Evolutionary conservation across 305 asterid genomes (phyloP), one percentile per base, ranked within the genome.

Genomic region (Euphrasia arctica): DNA sequence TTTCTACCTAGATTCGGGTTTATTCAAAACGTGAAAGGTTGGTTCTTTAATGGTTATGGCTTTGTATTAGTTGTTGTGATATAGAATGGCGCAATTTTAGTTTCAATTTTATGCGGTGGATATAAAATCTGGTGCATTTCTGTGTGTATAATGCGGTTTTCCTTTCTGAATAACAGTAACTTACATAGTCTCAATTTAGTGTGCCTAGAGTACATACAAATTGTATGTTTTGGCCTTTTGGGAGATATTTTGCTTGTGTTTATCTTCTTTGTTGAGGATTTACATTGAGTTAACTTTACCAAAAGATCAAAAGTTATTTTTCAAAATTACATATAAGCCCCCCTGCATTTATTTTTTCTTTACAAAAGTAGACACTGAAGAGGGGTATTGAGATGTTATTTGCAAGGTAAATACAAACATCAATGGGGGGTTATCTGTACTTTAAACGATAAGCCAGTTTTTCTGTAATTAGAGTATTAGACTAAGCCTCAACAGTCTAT

Each of bases 61-160:
- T 56, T 22, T 48, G 25, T 34, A 57, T 13, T 48, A 48, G 39
- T 49, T 58, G 48, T 39, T 50, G 50, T 52, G 54, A 51, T 29
- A 60, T 64, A 56, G 31, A 66, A 58, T 12, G 28, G 54, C 28
- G 4, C 12, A 54, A 28, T 49, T 58, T 64, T 18, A 28, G 49
- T 70, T 50, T 60, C 12, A 55, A 28, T 9, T 55, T 55, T 55
- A 27, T 10, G 2, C 9, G 59, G 65, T 6, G 39, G 58, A 22
- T 18, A 27, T 66, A 28, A 6, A 32, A 47, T 45, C 32, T 4
- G 43, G 39, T 10, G 9, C 13, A 43, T 62, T 36, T 54, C 47
- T 41, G 28, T 51, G 34, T 41, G 15, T 11, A 5, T 29, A 50
- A 49, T 1, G 9, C 43, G 9, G 11, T 39, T 39, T 39, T 39